Evolutionary conservation across 1,284 basidiomycete species (phyloP).

Genomic region (Porodaedalea pini): DNA sequence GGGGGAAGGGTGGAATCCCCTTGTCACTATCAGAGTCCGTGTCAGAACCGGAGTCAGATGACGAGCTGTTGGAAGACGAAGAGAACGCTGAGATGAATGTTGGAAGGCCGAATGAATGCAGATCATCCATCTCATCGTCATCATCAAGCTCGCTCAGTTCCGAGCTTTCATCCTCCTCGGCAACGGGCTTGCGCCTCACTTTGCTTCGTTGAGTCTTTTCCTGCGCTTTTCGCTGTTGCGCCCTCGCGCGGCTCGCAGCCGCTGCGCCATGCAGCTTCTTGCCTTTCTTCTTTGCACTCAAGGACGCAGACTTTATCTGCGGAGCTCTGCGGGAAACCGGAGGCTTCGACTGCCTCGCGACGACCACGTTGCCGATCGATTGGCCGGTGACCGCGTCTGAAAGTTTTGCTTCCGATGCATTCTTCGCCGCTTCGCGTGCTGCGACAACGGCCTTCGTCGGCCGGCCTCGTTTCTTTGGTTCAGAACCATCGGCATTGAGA

Average conservation of each 20-base stretch:
- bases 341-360: slow-evolving; percentile 21
- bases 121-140: slow-evolving; percentile 36
- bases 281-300: slow-evolving; percentile 12
- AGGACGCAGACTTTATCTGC: background rate
- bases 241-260: slow-evolving; percentile 11
- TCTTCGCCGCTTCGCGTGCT: slow-evolving; percentile 28
- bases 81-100: slow-evolving; percentile 66
- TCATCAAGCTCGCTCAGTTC: slow-evolving; percentile 32
- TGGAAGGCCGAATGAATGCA: slow-evolving; percentile 47
- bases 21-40: slow-evolving; percentile 52
- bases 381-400: slow-evolving; percentile 32
- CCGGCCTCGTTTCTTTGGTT: slow-evolving; percentile 51
- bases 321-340: background rate
- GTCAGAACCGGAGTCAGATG: slow-evolving; percentile 34
- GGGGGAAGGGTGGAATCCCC: slow-evolving; percentile 55
- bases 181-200: slow-evolving; percentile 31
- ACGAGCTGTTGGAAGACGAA: slow-evolving; percentile 28
- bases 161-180: slow-evolving; percentile 32
- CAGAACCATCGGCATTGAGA: slow-evolving; percentile 19
- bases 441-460: slow-evolving; percentile 44
- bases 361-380: slow-evolving; percentile 28
- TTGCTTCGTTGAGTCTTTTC: slow-evolving; percentile 29
- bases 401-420: slow-evolving; percentile 24
- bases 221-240: slow-evolving; percentile 6
- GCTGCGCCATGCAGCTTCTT: slow-evolving; percentile 18